These are phyloP conservation scores for Pleodorina starrii DNA, from an alignment of 139 green algal species.

Conservation along the genomic window DNA sequence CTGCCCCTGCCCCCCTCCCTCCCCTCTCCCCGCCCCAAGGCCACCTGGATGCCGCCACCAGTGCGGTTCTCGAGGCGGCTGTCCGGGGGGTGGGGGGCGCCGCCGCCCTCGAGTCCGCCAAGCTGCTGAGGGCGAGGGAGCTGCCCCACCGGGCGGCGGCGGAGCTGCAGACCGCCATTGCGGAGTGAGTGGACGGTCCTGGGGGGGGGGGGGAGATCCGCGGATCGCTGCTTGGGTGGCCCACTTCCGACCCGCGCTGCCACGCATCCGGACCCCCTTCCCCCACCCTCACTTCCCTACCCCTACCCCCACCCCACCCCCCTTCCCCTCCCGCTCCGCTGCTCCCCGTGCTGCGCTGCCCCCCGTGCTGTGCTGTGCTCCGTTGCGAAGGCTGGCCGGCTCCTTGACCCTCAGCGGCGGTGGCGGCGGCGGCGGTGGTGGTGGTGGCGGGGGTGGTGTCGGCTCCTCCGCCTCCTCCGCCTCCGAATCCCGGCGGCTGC, in stretches of 20 bases:
- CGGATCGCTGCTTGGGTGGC: too few species aligned
- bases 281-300: too few species aligned
- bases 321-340: too few species aligned
- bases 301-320: too few species aligned
- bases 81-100: constrained; percentile 58
- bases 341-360: too few species aligned
- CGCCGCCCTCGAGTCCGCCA: constrained; percentile 80
- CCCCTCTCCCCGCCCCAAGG: too few species aligned
- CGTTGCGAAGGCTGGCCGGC: too few species aligned
- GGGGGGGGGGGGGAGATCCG: too few species aligned
- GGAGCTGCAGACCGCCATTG: constrained; percentile 74
- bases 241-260: too few species aligned
- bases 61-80: constrained; percentile 88
- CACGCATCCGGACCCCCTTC: too few species aligned
- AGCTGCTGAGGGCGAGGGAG: constrained; percentile 89
- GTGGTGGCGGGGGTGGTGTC: background rate
- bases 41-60: constrained; percentile 88
- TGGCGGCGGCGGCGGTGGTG: background rate
- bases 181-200: constrained; percentile 22
- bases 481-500: constrained; percentile 45
- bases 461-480: constrained; percentile 15
- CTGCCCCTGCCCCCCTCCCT: too few species aligned
- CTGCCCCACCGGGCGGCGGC: constrained; percentile 73
- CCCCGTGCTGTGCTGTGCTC: too few species aligned
- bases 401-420: background rate